phyloP scores from a whole-genome alignment of 305 asterid species.

The Euphrasia arctica region DNA sequence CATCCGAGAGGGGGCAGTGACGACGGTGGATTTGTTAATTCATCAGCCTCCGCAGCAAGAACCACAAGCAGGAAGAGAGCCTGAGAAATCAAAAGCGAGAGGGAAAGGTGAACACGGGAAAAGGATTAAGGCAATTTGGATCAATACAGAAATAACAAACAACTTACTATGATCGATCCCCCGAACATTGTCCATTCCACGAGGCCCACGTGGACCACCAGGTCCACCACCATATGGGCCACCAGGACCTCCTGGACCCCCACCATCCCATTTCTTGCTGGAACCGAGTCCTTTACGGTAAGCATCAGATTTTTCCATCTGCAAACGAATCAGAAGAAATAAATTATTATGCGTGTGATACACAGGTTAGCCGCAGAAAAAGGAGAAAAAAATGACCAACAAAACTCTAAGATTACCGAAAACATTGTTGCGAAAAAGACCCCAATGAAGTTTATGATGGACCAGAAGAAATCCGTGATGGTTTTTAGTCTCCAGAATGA shows the following conservation, averaged over 20 bases:
- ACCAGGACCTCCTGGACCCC: constrained; percentile 93
- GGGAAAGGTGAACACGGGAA: background rate
- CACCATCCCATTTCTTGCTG: constrained; percentile 96
- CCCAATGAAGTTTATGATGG: constrained; percentile 61
- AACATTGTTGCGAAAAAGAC: constrained; percentile 73
- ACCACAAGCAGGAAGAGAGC: constrained; percentile 94
- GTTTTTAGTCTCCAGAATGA: constrained; percentile 85
- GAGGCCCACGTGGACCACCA: constrained; percentile 65
- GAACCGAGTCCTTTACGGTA: constrained; percentile 77
- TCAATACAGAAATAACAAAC: background rate
- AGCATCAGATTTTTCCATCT: constrained; percentile 95
- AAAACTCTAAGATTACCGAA: constrained; percentile 52
- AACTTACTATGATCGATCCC: constrained; percentile 94
- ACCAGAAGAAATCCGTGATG: constrained; percentile 76
- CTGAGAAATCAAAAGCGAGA: constrained; percentile 32
- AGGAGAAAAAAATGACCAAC: background rate
- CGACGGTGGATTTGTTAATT: background rate
- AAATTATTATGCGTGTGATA: constrained; percentile 11
- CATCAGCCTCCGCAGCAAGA: constrained; percentile 71
- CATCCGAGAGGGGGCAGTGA: constrained; percentile 8
- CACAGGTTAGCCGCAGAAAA: constrained; percentile 10
- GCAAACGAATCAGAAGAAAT: constrained; percentile 1
- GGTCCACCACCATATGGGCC: constrained; percentile 97
- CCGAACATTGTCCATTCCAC: constrained; percentile 76
- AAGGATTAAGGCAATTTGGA: background rate